Conservation (phyloP, 73 alveolate genomes). For the Paramecium sonneborni region DNA sequence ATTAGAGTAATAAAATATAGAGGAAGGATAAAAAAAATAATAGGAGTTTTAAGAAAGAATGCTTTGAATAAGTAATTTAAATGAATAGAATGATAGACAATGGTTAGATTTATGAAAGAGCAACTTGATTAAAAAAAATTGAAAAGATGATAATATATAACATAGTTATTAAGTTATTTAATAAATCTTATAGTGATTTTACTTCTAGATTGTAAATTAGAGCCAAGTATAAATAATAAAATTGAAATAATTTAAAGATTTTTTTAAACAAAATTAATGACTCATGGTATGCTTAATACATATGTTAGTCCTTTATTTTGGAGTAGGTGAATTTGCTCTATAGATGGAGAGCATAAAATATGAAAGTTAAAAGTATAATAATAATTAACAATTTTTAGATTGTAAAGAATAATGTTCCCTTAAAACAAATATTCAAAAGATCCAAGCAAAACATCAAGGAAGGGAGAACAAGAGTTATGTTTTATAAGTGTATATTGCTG, state of each 20-base stretch:
- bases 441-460: background rate
- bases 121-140: background rate
- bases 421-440: background rate
- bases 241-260: background rate
- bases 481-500: background rate
- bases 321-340: background rate
- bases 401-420: background rate
- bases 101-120: background rate
- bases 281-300: background rate
- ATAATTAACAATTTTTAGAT: background rate
- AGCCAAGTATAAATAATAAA: background rate
- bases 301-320: background rate
- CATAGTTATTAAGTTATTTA: background rate
- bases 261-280: background rate
- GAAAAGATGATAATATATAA: background rate
- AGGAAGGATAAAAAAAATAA: too few relatives aligned
- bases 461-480: conserved; percentile 39
- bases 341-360: background rate
- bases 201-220: background rate
- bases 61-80: too few relatives aligned
- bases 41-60: too few relatives aligned
- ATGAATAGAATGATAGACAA: too few relatives aligned
- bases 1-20: too few relatives aligned
- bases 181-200: background rate
- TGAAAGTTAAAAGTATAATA: background rate